Evolutionary conservation across 2,329 filamentous ascomycete species (phyloP).

Genomic region (Aspergillus melleus): DNA sequence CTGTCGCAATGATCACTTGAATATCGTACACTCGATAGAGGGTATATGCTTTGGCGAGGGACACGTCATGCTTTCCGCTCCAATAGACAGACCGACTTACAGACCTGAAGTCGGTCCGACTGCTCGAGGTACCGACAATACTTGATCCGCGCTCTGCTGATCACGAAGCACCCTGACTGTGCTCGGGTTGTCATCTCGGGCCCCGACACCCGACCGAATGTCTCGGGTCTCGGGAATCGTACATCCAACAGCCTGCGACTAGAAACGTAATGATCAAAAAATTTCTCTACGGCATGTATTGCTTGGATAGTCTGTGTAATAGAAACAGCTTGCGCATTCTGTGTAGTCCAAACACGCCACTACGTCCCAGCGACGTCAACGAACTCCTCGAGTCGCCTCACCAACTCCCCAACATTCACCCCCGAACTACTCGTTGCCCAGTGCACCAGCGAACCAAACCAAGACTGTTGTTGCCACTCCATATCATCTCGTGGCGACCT

Average conservation of each 20-base stretch:
- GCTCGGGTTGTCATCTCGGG: neutral
- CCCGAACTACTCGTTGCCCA: neutral
- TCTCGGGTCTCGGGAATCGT: neutral
- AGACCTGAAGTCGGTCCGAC: neutral
- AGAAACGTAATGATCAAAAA: neutral
- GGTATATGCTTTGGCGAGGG: neutral
- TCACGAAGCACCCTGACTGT: too few species aligned
- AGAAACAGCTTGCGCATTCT: neutral
- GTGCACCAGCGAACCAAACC: neutral
- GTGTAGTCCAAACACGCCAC: neutral
- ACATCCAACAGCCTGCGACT: neutral
- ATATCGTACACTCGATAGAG: neutral
- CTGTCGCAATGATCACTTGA: neutral
- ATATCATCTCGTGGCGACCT: neutral
- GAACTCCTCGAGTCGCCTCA: neutral
- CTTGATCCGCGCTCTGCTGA: too few species aligned
- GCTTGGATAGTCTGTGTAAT: neutral
- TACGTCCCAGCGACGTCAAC: neutral
- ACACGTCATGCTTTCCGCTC: neutral
- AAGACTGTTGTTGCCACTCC: neutral
- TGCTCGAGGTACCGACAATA: neutral
- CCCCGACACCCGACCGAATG: neutral
- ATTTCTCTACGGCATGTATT: neutral
- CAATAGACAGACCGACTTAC: neutral
- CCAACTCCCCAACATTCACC: neutral